These are phyloP conservation scores for Trypethelium eluteriae DNA, from an alignment of 495 filamentous ascomycete genomes.

Conservation along the genomic window DNA sequence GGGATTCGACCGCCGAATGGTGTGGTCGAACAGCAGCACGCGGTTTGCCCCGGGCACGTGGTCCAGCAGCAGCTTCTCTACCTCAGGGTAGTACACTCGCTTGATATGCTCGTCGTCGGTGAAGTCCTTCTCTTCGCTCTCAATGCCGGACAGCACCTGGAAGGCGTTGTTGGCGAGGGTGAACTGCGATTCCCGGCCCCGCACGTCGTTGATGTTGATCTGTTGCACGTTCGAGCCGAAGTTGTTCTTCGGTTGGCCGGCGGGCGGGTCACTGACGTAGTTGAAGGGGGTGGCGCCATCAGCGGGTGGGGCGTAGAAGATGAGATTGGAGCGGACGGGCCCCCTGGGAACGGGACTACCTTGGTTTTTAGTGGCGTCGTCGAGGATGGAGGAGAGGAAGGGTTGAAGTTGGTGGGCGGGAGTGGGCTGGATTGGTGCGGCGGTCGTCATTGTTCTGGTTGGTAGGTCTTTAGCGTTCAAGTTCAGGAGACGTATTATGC, in stretches of 20 bases:
- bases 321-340: constrained; percentile 53
- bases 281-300: constrained; percentile 60
- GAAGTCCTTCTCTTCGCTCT: constrained; percentile 54
- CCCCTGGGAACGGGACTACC: constrained; percentile 52
- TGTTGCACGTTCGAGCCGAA: constrained; percentile 39
- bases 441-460: constrained; percentile 29
- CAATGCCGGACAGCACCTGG: constrained; percentile 44
- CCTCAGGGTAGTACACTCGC: constrained; percentile 73
- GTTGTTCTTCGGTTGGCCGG: constrained; percentile 56
- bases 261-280: constrained; percentile 58
- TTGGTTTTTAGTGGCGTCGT: constrained; percentile 20
- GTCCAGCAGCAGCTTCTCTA: constrained; percentile 56
- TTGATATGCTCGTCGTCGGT: constrained; percentile 55
- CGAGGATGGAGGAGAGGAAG: constrained; percentile 19
- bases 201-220: constrained; percentile 58
- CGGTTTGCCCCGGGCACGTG: constrained; percentile 53
- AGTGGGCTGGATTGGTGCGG: constrained; percentile 26
- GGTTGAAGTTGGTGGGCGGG: constrained; percentile 25
- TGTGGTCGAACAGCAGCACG: constrained; percentile 83
- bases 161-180: constrained; percentile 70
- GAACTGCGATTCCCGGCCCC: constrained; percentile 54
- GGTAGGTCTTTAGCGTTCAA: neutral
- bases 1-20: constrained; percentile 58
- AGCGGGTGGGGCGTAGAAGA: constrained; percentile 60
- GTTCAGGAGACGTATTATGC: neutral